A percentile compares a stretch with the other conserved stretches of the same genome.
phyloP scores from a whole-genome alignment of 225 moss, liverwort and hornwort genomes.

The Neckera pumila region DNA sequence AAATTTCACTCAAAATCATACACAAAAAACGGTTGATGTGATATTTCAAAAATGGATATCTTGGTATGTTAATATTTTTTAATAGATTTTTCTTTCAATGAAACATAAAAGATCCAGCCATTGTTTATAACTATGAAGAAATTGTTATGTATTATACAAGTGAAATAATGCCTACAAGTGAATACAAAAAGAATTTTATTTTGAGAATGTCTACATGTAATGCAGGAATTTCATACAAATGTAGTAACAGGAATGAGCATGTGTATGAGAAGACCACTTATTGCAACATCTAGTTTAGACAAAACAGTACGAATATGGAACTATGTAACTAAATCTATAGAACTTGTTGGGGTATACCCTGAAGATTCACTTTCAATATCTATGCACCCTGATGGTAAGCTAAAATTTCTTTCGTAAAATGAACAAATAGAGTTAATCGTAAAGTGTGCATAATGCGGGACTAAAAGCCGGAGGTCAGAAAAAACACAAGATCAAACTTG shows the following conservation, averaged over 20 bases:
- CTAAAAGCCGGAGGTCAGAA: no score
- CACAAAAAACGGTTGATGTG: no score
- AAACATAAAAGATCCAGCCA: background rate
- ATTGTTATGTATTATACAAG: fast-evolving
- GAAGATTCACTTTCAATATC: slow-evolving; percentile 84
- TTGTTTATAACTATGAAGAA: no score
- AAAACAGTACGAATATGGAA: slow-evolving; percentile 80
- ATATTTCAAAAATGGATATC: background rate
- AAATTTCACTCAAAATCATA: no score
- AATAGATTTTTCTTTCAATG: no score
- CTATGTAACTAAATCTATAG: slow-evolving; percentile 52
- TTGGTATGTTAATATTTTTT: fast-evolving
- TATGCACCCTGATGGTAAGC: slow-evolving; percentile 70
- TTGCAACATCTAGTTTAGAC: slow-evolving; percentile 71
- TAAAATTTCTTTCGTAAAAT: background rate
- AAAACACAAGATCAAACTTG: no score
- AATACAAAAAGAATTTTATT: background rate
- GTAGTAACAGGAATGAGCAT: slow-evolving; percentile 76
- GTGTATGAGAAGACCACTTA: slow-evolving; percentile 62
- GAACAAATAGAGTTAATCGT: no score
- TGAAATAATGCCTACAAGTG: background rate
- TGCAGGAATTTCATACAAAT: slow-evolving; percentile 77
- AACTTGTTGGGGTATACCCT: slow-evolving; percentile 49
- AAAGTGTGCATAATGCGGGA: no score
- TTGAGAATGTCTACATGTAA: background rate